A percentile compares a stretch with the other conserved stretches of the same genome.
phyloP scores from a whole-genome alignment of 805 yeast species.

The Torulaspora quercuum region DNA sequence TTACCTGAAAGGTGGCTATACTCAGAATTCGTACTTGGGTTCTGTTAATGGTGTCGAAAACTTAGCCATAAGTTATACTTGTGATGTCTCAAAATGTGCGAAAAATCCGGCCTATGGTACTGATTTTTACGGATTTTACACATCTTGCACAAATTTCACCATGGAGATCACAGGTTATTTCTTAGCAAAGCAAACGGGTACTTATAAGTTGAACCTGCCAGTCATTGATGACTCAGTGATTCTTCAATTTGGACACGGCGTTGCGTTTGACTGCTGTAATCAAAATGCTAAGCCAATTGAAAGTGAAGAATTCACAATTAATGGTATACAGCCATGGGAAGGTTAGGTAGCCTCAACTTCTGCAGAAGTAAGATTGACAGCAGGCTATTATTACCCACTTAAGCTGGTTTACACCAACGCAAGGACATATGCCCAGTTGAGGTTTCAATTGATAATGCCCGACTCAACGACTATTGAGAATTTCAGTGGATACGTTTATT shows the following conservation, averaged over 20 bases:
- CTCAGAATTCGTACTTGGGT: slow-evolving; percentile 1
- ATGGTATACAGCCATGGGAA: slow-evolving; percentile 10
- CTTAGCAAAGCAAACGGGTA: slow-evolving; percentile 33
- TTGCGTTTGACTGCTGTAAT: slow-evolving; percentile 38
- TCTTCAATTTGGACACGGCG: slow-evolving; percentile 32
- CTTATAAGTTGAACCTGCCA: slow-evolving; percentile 26
- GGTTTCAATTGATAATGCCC: slow-evolving; percentile 13
- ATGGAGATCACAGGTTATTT: slow-evolving; percentile 32
- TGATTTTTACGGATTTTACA: slow-evolving; percentile 19
- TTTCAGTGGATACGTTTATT: slow-evolving; percentile 13
- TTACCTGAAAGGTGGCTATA: slow-evolving; percentile 8
- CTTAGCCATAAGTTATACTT: background rate
- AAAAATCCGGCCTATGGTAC: background rate
- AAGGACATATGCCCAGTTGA: slow-evolving; percentile 6
- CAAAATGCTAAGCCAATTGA: slow-evolving; percentile 5
- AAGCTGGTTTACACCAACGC: slow-evolving; percentile 21
- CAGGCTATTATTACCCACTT: slow-evolving; percentile 21
- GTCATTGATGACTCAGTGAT: slow-evolving; percentile 36
- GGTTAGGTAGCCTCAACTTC: slow-evolving; percentile 4
- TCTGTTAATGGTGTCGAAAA: slow-evolving; percentile 2
- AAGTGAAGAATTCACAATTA: slow-evolving; percentile 9
- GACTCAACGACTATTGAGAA: slow-evolving; percentile 9
- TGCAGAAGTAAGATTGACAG: slow-evolving; percentile 7
- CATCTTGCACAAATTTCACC: slow-evolving; percentile 23
- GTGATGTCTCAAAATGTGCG: background rate